Evolutionary conservation across 169 alveolate genomes (phyloP).

Genomic region (Cryptosporidium bovis): DNA sequence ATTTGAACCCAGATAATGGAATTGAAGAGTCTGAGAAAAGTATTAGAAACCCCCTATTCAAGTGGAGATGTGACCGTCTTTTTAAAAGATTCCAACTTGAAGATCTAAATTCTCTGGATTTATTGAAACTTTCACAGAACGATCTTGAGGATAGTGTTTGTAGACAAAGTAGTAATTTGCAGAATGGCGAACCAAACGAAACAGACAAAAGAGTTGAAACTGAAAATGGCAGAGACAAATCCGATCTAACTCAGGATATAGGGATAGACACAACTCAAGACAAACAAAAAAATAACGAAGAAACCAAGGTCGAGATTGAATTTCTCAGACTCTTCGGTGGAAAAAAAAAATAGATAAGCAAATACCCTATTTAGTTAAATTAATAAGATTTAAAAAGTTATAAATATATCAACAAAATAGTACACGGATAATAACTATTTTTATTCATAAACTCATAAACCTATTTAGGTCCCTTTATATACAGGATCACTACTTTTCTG

Average conservation of each 20-base stretch:
- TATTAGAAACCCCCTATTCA: constrained; percentile 28
- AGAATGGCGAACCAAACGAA: background rate
- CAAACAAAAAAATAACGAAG: background rate
- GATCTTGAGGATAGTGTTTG: constrained; percentile 13
- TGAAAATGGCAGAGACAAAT: too few relatives aligned
- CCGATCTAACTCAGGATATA: background rate
- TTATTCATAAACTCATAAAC: constrained; percentile 1
- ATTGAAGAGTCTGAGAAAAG: constrained; percentile 70
- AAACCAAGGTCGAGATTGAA: background rate
- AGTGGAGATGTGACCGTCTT: constrained; percentile 62
- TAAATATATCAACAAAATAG: background rate
- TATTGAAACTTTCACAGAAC: constrained; percentile 9
- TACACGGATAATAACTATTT: too few relatives aligned
- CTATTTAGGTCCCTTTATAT: constrained; percentile 71
- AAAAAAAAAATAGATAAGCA: background rate
- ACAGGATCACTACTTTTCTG: constrained; percentile 23
- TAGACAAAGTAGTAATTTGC: background rate
- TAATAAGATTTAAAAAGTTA: background rate
- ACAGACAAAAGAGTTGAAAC: background rate
- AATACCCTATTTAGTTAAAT: background rate
- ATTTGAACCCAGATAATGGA: constrained; percentile 49
- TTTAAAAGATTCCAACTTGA: constrained; percentile 2
- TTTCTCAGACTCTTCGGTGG: background rate
- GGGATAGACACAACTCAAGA: background rate
- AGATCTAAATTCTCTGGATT: background rate